Base-by-base conservation (phyloP, 2,329 filamentous ascomycete genomes). In the Colletotrichum zoysiae region DNA sequence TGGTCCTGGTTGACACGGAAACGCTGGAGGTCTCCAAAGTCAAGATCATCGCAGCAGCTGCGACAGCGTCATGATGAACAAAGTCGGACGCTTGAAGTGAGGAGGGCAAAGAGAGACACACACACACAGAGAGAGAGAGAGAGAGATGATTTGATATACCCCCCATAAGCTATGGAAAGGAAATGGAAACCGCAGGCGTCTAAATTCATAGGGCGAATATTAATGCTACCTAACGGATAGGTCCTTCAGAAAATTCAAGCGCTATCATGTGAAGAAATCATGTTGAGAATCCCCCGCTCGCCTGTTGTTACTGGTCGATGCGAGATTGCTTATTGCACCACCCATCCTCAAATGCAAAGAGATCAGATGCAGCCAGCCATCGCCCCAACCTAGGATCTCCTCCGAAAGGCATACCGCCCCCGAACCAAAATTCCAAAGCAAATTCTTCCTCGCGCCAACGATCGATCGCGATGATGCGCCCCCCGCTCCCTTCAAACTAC, bases 1-100 rank as follows among this genome's bases (percentile, higher is more conserved):
- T 99, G 30, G 90, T 98, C 0, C 78, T 99, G 63, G 84, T 99
- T 14, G 95, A 99, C 82, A 86, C 90, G 57, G 95, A 98, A 82
- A 97, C 93, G 1, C 81, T 98, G 71, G 93, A 95, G 58, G 91
- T 93, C 1, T 91, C 95, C 75, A 85, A 88, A 60, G 85, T 98
- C 30, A 91, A 89, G 77, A 88, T 90, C 72, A 77, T 77, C n/a
- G 71, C 76, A 44, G 73, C 70, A 57, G 23, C 60, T 11, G 33
- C 38, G 30, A 26, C 59, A n/a, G n/a, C 46, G 14, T 67, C 57
- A 51, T 73, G 33, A n/a, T 7, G 40, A 2, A 44, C 14, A 63
- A 63, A 8, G 11, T 11, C 26, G n/a, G 30, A 33, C 18, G 18
- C 16, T 30, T n/a, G n/a, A 42, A 42, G n/a, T 20, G 56, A 44